Conservation (phyloP, 106 monocot genomes). For the Apostasia ramifera region DNA sequence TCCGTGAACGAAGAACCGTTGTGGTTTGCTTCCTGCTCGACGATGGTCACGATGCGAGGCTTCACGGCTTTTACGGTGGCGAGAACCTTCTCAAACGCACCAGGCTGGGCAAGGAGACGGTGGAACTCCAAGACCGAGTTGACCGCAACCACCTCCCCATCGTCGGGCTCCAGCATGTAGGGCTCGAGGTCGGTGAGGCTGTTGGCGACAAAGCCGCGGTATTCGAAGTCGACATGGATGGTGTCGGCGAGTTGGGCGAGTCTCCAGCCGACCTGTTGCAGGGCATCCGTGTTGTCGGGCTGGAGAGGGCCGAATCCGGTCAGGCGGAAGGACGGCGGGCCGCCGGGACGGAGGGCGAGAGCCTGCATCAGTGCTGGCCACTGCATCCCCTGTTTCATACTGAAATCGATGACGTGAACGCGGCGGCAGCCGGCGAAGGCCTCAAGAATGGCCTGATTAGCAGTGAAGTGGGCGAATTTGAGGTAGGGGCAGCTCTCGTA, state of each 20-base stretch:
- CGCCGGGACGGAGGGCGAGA: slow-evolving; percentile 77
- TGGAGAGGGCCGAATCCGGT: slow-evolving; percentile 88
- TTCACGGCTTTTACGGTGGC: slow-evolving; percentile 34
- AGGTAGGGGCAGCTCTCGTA: slow-evolving; percentile 96
- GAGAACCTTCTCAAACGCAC: slow-evolving; percentile 47
- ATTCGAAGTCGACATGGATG: slow-evolving; percentile 72
- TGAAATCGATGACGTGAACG: slow-evolving; percentile 92
- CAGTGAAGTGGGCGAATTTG: slow-evolving; percentile 98
- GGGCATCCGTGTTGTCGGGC: slow-evolving; percentile 53
- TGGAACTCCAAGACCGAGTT: slow-evolving; percentile 93
- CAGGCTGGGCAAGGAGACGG: slow-evolving; percentile 45
- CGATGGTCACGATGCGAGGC: slow-evolving; percentile 70
- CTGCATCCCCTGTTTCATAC: slow-evolving; percentile 90
- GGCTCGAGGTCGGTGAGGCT: slow-evolving; percentile 74
- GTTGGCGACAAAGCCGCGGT: slow-evolving; percentile 49
- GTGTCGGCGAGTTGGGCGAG: slow-evolving; percentile 79
- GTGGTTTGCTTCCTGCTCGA: slow-evolving; percentile 93
- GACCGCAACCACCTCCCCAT: slow-evolving; percentile 50
- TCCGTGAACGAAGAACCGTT: slow-evolving; percentile 61
- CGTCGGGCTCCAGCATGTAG: slow-evolving; percentile 43
- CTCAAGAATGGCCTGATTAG: slow-evolving; percentile 94
- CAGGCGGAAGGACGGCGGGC: slow-evolving; percentile 74
- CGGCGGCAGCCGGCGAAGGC: slow-evolving; percentile 62
- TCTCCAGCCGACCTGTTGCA: slow-evolving; percentile 72
- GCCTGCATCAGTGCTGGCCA: slow-evolving; percentile 97